A percentile compares a stretch with the other conserved stretches of the same genome.
Conservation (phyloP, 257 asterid genomes). For the Solanum okadae region DNA sequence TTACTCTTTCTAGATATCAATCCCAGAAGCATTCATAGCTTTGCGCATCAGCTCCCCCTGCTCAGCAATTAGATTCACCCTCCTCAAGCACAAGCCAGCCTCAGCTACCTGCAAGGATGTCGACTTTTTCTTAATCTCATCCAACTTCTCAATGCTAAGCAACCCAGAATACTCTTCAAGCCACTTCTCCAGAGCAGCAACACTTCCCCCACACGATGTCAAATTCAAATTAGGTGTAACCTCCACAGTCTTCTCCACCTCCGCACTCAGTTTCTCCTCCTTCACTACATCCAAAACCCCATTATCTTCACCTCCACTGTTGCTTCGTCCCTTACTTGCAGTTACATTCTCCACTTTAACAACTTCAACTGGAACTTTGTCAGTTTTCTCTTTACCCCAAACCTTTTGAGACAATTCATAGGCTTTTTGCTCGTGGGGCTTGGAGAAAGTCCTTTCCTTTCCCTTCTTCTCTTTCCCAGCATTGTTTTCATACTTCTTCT, state of each 20-base stretch:
- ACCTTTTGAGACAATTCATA: constrained; percentile 34
- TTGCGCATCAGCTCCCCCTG: constrained; percentile 26
- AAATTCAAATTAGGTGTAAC: not conserved
- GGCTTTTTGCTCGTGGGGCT: constrained; percentile 38
- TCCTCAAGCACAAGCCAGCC: constrained; percentile 11
- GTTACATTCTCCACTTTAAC: constrained; percentile 13
- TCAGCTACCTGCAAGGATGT: constrained; percentile 20
- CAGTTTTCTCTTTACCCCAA: constrained; percentile 35
- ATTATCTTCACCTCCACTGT: not conserved
- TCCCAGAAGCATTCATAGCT: constrained; percentile 5
- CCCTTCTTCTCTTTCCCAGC: constrained; percentile 30
- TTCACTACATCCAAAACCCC: constrained; percentile 4
- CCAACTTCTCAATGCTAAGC: constrained; percentile 16
- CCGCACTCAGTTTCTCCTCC: not conserved
- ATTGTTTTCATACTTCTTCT: constrained; percentile 36
- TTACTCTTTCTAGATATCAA: not conserved
- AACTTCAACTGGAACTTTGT: not conserved
- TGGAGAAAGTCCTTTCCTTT: constrained; percentile 19
- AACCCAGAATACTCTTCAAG: constrained; percentile 12
- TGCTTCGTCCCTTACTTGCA: constrained; percentile 12
- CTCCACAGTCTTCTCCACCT: constrained; percentile 2
- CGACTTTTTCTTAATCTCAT: constrained; percentile 31
- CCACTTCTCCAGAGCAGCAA: constrained; percentile 20
- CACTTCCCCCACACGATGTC: not conserved
- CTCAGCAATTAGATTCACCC: constrained; percentile 18